Base-by-base conservation (phyloP, 768 basidiomycete species). In the Boletus bicolor region DNA sequence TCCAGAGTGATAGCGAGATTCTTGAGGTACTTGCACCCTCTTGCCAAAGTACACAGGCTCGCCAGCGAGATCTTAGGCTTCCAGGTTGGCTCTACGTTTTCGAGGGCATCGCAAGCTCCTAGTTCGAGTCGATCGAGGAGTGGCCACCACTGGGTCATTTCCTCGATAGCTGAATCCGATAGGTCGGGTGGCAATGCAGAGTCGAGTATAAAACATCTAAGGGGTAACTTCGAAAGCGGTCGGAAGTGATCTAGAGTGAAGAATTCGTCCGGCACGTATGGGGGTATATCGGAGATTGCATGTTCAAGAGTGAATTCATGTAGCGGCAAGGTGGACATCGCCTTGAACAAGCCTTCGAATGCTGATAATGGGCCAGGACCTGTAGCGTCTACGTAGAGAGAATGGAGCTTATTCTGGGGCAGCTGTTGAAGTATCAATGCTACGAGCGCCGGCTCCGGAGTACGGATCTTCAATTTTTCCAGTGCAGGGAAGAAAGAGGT, bases 131-230 rank as follows among this genome's bases (percentile, higher is more conserved):
- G 68, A 9, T 70, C 63, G 7, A 82, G 70, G 39, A 63, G 54
- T 15, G 79, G 80, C 81, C 81, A 81, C 73, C 75, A 79, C 7
- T 56, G 65, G 17, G 71, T 57, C 39, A 82, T 61, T 48, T 69
- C 67, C 37, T 68, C 72, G 21, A 81, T 56, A 37, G 75, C 76
- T 32, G 59, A 10, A 58, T 82, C 79, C 24, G 58, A 67, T 19
- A 80, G 55, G 58, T 64, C 61, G 5, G 73, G 73, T 2, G 77
- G 77, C 36, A 75, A 55, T 0, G 73, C 75, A 10, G 73, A 68
- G 55, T 81, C 77, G 39, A 79, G 62, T 17, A 71, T 63, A 15
- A 81, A 64, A 39, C 65, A 67, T 32, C 66, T 66, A 34, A 82
- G 65, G 35, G 57, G 54, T 35, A 78, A 62, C 37, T 67, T 64